Conservation (phyloP, 352 stramenopile species). For the Pythium grandisporangium region DNA sequence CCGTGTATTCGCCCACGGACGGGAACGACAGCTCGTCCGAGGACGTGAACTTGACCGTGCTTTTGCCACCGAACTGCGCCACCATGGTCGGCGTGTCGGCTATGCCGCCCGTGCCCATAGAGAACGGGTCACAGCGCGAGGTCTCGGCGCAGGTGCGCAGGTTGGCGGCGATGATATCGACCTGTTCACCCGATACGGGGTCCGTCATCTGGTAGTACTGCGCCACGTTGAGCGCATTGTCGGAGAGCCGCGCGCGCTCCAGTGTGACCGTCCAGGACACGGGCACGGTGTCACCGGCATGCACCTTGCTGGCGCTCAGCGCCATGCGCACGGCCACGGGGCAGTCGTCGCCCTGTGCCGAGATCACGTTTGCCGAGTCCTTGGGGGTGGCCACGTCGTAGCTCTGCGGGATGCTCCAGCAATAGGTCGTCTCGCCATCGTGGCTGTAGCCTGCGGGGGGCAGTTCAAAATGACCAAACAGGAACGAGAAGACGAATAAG, state of each 20-base stretch:
- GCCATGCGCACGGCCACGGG: conserved; percentile 12
- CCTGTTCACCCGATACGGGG: neutral
- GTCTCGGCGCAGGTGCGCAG: conserved; percentile 19
- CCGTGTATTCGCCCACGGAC: conserved; percentile 11
- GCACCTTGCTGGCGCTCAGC: conserved; percentile 4
- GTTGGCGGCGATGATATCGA: conserved; percentile 18
- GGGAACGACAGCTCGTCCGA: conserved; percentile 12
- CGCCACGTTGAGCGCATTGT: conserved; percentile 8
- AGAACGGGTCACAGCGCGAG: conserved; percentile 21
- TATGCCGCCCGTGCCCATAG: conserved; percentile 3
- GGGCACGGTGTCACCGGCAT: conserved; percentile 4
- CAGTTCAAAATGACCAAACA: too few relatives aligned
- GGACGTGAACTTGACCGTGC: conserved; percentile 11
- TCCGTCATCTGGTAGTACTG: conserved; percentile 4
- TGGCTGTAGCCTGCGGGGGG: conserved; percentile 11
- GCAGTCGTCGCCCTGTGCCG: conserved; percentile 7
- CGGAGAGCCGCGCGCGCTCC: conserved; percentile 5
- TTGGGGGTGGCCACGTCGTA: conserved; percentile 3
- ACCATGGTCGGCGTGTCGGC: conserved; percentile 17
- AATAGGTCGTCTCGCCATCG: conserved; percentile 25
- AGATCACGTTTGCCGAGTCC: conserved; percentile 5
- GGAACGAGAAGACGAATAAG: too few relatives aligned
- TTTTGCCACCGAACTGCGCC: conserved; percentile 9
- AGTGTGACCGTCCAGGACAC: conserved; percentile 17
- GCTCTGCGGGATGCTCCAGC: conserved; percentile 17